Percentiles rank a stretch among this genome's conserved stretches.
Evolutionary conservation across 2,329 filamentous ascomycete genomes (phyloP).

Genomic region (Byssothecium circinans): DNA sequence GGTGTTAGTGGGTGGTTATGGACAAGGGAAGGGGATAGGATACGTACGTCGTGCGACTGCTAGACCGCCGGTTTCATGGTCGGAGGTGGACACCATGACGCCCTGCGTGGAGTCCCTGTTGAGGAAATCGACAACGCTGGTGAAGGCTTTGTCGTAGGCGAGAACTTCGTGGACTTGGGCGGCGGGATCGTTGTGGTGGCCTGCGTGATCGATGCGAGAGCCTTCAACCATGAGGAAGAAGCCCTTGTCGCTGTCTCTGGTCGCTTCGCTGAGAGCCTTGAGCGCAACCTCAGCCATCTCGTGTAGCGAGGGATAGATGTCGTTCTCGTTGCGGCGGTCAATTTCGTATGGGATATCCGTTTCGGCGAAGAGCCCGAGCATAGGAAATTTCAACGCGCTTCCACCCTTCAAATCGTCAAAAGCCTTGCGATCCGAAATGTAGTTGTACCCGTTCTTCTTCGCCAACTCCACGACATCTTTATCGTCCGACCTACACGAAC

Average conservation of each 20-base stretch:
- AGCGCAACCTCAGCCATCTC: slow-evolving; percentile 90
- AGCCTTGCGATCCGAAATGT: slow-evolving; percentile 68
- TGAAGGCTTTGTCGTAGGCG: slow-evolving; percentile 89
- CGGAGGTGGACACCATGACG: slow-evolving; percentile 84
- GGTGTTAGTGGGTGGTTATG: slow-evolving; percentile 12
- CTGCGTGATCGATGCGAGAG: slow-evolving; percentile 93
- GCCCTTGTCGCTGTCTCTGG: slow-evolving; percentile 79
- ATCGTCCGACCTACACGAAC: slow-evolving; percentile 80
- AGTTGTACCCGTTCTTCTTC: slow-evolving; percentile 77
- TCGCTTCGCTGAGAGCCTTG: slow-evolving; percentile 76
- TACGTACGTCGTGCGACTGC: slow-evolving; percentile 75
- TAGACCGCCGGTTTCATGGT: slow-evolving; percentile 94
- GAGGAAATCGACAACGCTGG: slow-evolving; percentile 81
- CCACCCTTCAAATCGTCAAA: slow-evolving; percentile 76
- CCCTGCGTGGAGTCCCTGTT: slow-evolving; percentile 71
- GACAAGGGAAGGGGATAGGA: slow-evolving; percentile 7
- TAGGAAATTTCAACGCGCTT: slow-evolving; percentile 69
- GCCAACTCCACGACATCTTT: slow-evolving; percentile 75
- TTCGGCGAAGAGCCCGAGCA: slow-evolving; percentile 82
- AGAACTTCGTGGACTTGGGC: slow-evolving; percentile 77
- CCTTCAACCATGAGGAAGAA: slow-evolving; percentile 99
- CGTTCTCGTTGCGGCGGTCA: slow-evolving; percentile 76
- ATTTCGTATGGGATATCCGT: slow-evolving; percentile 90
- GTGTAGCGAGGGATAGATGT: slow-evolving; percentile 82
- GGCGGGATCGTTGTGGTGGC: slow-evolving; percentile 61